Evolutionary conservation across 305 asterid genomes (phyloP), one percentile per base, ranked within the genome.

Genomic region (Striga hermonthica): DNA sequence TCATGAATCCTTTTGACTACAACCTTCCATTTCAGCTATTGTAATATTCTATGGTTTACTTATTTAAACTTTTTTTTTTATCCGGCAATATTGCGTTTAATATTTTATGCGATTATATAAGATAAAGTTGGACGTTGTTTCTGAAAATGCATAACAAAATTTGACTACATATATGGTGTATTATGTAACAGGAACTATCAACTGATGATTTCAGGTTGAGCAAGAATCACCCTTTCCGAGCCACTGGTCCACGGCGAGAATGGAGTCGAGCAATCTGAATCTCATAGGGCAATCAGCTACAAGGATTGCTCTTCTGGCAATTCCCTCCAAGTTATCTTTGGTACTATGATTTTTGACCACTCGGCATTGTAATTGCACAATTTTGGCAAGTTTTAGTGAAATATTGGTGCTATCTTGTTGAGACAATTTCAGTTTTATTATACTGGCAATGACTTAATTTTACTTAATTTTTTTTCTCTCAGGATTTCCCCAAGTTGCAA

Each of bases 191-290:
- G 87, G 90, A 80, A 62, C 84, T 89, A 68, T 84, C 82, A 72
- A 87, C 78, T 84, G 84, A 82, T 79, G 78, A 84, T 86, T 86
- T 84, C 96, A 90, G 99, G 97, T 90, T 72, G 89, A 84, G 75
- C 83, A 22, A 22, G 31, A 79, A 65, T 69, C 84, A 68, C 74
- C 87, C 65, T 81, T 78, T 66, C 83, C 74, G 74, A 82, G 82
- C 68, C 85, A 78, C 63, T 76, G 81, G 73, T 76, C 76, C 65
- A 57, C 59, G 65, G 75, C 70, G 62, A 84, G 75, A 73, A 70
- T 58, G 62, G 85, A 78, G 61, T 86, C 76, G 35, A 81, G 74
- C 78, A 71, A 64, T 74, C 93, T 95, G 66, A 72, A 77, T 77
- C 66, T 72, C 55, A 78, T 88, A 81, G 92, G 92, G 54, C 79